These are phyloP conservation scores for Trametes sp. DNA, from an alignment of 1,284 basidiomycete genomes.

Conservation along the genomic window DNA sequence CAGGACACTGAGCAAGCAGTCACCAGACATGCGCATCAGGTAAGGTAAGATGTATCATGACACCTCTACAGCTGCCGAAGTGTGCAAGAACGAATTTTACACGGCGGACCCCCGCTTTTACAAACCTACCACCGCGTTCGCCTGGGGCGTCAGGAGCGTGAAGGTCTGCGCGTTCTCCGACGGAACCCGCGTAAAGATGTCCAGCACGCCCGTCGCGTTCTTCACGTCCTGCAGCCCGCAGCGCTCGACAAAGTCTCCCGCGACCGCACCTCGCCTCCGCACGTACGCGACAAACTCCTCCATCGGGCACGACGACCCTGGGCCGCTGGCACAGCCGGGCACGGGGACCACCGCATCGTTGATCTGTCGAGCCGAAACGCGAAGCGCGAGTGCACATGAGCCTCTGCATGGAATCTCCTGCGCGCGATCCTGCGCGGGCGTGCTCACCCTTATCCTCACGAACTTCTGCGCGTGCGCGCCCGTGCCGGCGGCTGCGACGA, in stretches of 20 bases:
- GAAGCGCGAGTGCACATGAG: background rate
- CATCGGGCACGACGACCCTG: slow-evolving; percentile 47
- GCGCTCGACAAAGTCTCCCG: slow-evolving; percentile 47
- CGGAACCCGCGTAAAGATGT: slow-evolving; percentile 35
- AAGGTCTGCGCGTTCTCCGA: slow-evolving; percentile 26
- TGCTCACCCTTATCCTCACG: slow-evolving; percentile 46
- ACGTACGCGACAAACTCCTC: slow-evolving; percentile 43
- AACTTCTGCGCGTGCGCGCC: slow-evolving; percentile 35
- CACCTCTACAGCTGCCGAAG: background rate
- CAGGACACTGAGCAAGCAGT: background rate
- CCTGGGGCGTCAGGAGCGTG: slow-evolving; percentile 18
- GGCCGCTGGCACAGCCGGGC: slow-evolving; percentile 48
- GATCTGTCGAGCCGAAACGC: slow-evolving; percentile 35
- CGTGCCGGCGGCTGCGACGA: slow-evolving; percentile 20
- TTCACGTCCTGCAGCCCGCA: slow-evolving; percentile 45
- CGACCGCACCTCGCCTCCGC: slow-evolving; percentile 33
- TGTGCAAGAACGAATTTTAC: background rate
- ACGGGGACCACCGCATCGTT: slow-evolving; percentile 50
- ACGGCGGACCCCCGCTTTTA: background rate
- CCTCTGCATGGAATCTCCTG: background rate
- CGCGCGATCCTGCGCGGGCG: background rate
- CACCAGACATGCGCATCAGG: background rate
- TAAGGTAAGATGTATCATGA: background rate
- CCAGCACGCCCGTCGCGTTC: slow-evolving; percentile 41
- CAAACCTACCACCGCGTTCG: slow-evolving; percentile 16